Conservation (phyloP, 768 basidiomycete species). For the Agrocybe pediades region DNA sequence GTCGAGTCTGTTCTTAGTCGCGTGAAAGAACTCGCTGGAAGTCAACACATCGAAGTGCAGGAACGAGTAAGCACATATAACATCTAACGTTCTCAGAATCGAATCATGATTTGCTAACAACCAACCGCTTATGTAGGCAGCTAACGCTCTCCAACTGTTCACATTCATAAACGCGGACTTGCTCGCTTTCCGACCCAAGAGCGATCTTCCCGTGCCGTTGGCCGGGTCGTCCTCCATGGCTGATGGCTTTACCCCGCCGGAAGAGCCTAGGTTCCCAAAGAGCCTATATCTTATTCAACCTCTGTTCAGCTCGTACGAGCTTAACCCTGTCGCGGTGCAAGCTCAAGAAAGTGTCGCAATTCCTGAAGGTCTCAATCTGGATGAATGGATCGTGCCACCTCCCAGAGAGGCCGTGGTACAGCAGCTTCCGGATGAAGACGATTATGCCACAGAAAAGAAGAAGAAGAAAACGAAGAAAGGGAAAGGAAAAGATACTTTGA, state of each 20-base stretch:
- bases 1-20: constrained; percentile 65
- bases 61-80: constrained; percentile 87
- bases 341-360: constrained; percentile 83
- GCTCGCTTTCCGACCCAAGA: constrained; percentile 48
- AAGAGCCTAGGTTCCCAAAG: constrained; percentile 76
- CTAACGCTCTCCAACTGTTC: constrained; percentile 75
- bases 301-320: constrained; percentile 73
- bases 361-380: constrained; percentile 86
- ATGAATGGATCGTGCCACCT: constrained; percentile 80
- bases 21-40: constrained; percentile 59
- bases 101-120: neutral
- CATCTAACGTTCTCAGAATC: too few species aligned
- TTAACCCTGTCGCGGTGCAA: constrained; percentile 78
- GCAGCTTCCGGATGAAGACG: constrained; percentile 20
- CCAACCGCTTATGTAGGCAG: constrained; percentile 57
- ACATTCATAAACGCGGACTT: constrained; percentile 78
- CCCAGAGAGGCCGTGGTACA: constrained; percentile 40
- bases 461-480: constrained; percentile 57
- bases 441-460: constrained; percentile 47
- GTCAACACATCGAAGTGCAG: constrained; percentile 84
- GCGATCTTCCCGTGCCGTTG: constrained; percentile 31
- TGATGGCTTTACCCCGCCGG: constrained; percentile 34
- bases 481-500: constrained; percentile 28
- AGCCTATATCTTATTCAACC: constrained; percentile 85
- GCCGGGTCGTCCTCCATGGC: constrained; percentile 36